Conservation (phyloP, 352 stramenopile species). For the Phytopythium oedochilum region DNA sequence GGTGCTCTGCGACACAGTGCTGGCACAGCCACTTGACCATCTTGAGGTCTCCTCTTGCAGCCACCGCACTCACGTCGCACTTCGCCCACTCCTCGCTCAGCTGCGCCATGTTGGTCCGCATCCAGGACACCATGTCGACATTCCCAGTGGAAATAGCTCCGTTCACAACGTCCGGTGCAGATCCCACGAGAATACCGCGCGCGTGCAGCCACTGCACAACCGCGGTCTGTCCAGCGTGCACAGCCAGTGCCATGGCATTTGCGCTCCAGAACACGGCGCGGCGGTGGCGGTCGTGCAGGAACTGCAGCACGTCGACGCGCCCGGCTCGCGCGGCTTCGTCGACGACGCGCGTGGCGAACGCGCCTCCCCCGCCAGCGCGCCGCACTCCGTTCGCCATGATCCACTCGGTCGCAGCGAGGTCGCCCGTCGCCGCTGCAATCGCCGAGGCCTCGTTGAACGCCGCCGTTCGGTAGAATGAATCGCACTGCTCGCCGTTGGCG, state of each 20-base stretch:
- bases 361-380: neutral
- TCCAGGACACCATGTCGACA: conserved; percentile 19
- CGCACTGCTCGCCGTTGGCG: neutral
- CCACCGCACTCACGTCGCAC: conserved; percentile 9
- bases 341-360: conserved; percentile 10
- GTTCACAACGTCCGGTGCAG: neutral
- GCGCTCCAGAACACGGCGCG: conserved; percentile 14
- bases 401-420: conserved; percentile 19
- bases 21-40: conserved; percentile 36
- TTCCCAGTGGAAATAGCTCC: conserved; percentile 9
- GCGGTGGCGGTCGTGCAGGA: conserved; percentile 11
- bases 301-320: conserved; percentile 11
- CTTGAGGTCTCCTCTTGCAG: conserved; percentile 20
- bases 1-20: conserved; percentile 11
- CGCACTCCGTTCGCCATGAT: conserved; percentile 10
- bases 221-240: neutral
- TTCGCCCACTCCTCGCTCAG: conserved; percentile 14
- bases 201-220: conserved; percentile 1
- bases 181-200: neutral
- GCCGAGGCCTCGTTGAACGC: conserved; percentile 16
- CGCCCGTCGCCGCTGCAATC: conserved; percentile 11
- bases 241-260: conserved; percentile 12
- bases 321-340: conserved; percentile 9
- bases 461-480: conserved; percentile 21
- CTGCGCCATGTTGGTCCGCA: conserved; percentile 5